Evolutionary conservation across 2,329 filamentous ascomycete species (phyloP).

Genomic region (Colletotrichum lindemuthianum): DNA sequence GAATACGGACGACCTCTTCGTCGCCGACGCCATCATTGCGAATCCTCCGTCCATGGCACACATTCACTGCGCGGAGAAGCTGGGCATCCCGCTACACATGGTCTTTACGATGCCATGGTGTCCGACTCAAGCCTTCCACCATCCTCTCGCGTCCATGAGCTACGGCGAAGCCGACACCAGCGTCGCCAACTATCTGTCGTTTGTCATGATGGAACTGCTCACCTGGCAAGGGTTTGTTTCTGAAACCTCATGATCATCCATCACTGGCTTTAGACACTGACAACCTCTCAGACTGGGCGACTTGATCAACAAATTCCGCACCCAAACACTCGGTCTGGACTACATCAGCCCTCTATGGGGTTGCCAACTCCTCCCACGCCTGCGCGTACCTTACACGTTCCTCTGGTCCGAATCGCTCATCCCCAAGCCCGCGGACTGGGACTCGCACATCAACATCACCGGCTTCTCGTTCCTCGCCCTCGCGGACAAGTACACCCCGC

Average conservation of each 20-base stretch:
- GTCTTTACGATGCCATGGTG: slow-evolving; percentile 77
- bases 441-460: slow-evolving; percentile 65
- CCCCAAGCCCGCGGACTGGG: slow-evolving; percentile 73
- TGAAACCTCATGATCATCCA: not conserved
- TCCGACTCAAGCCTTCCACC: slow-evolving; percentile 74
- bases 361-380: slow-evolving; percentile 69
- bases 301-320: slow-evolving; percentile 75
- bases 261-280: not conserved
- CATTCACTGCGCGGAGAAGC: slow-evolving; percentile 60
- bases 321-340: slow-evolving; percentile 69
- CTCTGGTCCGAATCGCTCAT: slow-evolving; percentile 75
- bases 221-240: slow-evolving; percentile 73
- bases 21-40: slow-evolving; percentile 65
- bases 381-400: slow-evolving; percentile 75
- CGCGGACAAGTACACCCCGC: slow-evolving; percentile 62
- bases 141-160: slow-evolving; percentile 71
- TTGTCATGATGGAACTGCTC: slow-evolving; percentile 75
- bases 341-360: slow-evolving; percentile 73
- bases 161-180: slow-evolving; percentile 67
- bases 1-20: slow-evolving; percentile 51
- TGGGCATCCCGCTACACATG: slow-evolving; percentile 60
- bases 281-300: slow-evolving; percentile 64
- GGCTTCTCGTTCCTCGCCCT: slow-evolving; percentile 71
- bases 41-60: slow-evolving; percentile 64
- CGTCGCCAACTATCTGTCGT: slow-evolving; percentile 74